Evolutionary conservation across 345 rosid species (phyloP), one percentile per base, ranked within the genome.

Genomic region (Moricandia moricandioides): DNA sequence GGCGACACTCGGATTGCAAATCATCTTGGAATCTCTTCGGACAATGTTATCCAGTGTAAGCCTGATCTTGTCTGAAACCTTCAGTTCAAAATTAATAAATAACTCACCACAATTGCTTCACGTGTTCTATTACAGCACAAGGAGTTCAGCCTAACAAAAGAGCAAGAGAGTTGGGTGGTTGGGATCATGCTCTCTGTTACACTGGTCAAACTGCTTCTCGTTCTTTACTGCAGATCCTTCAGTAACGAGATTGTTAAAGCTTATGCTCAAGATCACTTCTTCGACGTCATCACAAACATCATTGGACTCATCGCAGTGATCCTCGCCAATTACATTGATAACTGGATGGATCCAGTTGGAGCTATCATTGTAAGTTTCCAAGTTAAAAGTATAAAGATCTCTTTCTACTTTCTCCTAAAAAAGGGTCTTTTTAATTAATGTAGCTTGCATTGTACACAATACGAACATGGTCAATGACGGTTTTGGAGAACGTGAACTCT

Each of bases 1-100:
- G 99, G 99, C 99, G 56, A 95, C 99, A 75, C 90, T 95, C 67
- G 99, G 99, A 62, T 85, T 95, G 83, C 98, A 95, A 82, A 95
- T 95, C 67, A 95, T 95, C 79, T 81, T 92, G 89, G 99, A 95
- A 85, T 95, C 98, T 16, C 31, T 83, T 5, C 97, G 86, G 54
- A 84, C 88, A 13, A 78, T 95, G 85, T 3, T 86, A 56, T 92
- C 93, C 31, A 86, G 81, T 80, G 98, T 93, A 82, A 33, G 7
- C 59, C 74, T 62, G 57, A 70, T 45, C 55, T 70, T 51, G 21
- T 77, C 55, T 58, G 52, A 13, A 47, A 60, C 26, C 55, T 55
- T 45, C 8, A 7, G 17, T 45, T 30, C 59, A 43, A 64, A 65
- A 62, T 10, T 21, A 21, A 21, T 21, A 21, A 71, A 11, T 30